Conservation (phyloP, 352 stramenopile species). For the Phytophthora meadii region DNA sequence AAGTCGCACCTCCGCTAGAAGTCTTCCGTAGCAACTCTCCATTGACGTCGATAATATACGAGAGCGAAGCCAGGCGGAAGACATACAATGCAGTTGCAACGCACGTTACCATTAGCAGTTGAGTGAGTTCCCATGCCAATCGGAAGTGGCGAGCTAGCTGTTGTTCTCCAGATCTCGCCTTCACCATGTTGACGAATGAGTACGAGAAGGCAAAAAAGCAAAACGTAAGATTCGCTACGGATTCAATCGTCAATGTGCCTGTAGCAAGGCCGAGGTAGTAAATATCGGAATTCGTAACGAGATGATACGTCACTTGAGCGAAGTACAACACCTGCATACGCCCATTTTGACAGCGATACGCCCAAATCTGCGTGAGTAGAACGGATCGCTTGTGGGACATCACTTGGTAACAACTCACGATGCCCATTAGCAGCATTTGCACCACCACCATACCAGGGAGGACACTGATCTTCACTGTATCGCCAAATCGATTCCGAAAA, state of each 20-base stretch:
- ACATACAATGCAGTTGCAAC: neutral
- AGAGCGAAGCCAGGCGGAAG: constrained; percentile 7
- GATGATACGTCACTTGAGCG: constrained; percentile 15
- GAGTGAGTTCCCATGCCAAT: constrained; percentile 19
- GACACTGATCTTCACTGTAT: constrained; percentile 18
- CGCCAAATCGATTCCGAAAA: constrained; percentile 19
- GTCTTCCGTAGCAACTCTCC: constrained; percentile 30
- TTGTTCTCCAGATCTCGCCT: constrained; percentile 19
- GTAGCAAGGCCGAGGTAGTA: constrained; percentile 25
- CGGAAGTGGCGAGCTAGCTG: constrained; percentile 21
- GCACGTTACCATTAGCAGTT: constrained; percentile 16
- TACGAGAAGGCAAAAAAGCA: constrained; percentile 27
- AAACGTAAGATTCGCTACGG: constrained; percentile 17
- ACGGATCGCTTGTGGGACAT: constrained; percentile 31
- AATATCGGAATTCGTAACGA: constrained; percentile 9
- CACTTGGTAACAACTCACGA: constrained; percentile 22
- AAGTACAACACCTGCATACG: constrained; percentile 20
- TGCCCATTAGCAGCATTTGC: constrained; percentile 33
- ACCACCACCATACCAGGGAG: constrained; percentile 24
- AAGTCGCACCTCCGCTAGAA: constrained; percentile 12
- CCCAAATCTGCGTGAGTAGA: constrained; percentile 27
- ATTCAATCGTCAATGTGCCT: constrained; percentile 25
- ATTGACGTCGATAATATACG: constrained; percentile 21
- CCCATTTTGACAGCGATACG: constrained; percentile 18
- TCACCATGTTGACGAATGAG: constrained; percentile 16